These are phyloP conservation scores for Hypomontagnella submonticulosa DNA, from an alignment of 495 filamentous ascomycete genomes.

Conservation along the genomic window DNA sequence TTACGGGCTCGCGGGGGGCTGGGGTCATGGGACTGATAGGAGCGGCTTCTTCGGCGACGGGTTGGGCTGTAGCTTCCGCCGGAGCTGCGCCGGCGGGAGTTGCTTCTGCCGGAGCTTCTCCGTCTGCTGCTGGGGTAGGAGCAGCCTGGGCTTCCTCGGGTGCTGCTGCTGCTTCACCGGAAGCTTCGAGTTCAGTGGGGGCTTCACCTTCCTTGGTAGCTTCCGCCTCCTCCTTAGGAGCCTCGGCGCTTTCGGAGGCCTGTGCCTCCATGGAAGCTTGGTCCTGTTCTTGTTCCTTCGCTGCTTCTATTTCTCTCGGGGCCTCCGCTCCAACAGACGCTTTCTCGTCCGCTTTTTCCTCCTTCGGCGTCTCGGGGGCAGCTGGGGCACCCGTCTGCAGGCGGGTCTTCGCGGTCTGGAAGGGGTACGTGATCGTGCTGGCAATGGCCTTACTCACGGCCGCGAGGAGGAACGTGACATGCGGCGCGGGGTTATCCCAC, in stretches of 20 bases:
- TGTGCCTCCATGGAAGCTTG: conserved; percentile 5
- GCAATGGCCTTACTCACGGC: conserved; percentile 84
- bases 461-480: conserved; percentile 71
- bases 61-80: too few species aligned
- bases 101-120: too few species aligned
- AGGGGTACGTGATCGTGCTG: conserved; percentile 84
- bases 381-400: conserved; percentile 63
- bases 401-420: conserved; percentile 83
- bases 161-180: too few species aligned
- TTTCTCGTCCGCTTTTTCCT: conserved; percentile 12
- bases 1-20: conserved; percentile 2
- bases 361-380: conserved; percentile 41
- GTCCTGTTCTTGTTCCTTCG: not conserved
- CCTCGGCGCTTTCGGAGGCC: conserved; percentile 10
- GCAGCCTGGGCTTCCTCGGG: too few species aligned
- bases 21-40: conserved; percentile 5
- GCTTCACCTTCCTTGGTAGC: conserved; percentile 26
- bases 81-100: too few species aligned
- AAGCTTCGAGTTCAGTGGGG: not conserved
- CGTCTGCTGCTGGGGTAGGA: too few species aligned
- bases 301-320: conserved; percentile 13
- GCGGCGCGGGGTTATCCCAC: conserved; percentile 62
- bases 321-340: conserved; percentile 2
- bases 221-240: conserved; percentile 34
- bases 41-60: too few species aligned